phyloP scores from a whole-genome alignment of 306 rosid genomes.

The Lablab purpureus region DNA sequence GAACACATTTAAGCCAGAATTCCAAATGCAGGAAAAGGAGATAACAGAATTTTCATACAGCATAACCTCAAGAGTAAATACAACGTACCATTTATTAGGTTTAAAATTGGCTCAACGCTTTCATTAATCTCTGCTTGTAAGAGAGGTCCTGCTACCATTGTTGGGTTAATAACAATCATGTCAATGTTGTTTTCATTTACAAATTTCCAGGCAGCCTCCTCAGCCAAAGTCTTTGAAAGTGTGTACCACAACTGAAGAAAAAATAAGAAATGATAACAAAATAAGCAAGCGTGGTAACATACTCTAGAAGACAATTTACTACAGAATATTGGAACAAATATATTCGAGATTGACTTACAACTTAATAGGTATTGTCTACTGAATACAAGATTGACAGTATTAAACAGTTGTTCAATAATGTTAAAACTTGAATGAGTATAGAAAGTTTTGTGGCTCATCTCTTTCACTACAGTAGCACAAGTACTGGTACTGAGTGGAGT shows the following conservation, averaged over 20 bases:
- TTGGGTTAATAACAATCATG: not conserved
- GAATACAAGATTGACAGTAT: not conserved
- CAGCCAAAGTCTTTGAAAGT: not conserved
- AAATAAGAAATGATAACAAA: not conserved
- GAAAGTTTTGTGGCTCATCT: not conserved
- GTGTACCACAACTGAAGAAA: not conserved
- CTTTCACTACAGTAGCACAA: not conserved
- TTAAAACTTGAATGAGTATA: slow-evolving; percentile 26
- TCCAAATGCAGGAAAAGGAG: not conserved
- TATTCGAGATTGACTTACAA: too few relatives aligned
- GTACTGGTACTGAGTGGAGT: not conserved
- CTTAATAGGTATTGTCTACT: not conserved
- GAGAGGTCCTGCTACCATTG: not conserved
- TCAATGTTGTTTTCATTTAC: not conserved
- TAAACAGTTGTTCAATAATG: slow-evolving; percentile 20
- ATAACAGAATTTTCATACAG: not conserved
- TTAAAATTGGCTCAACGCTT: not conserved
- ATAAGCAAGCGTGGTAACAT: not conserved
- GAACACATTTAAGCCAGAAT: not conserved
- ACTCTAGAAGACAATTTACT: not conserved
- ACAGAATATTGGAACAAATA: not conserved
- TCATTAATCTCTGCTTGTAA: not conserved
- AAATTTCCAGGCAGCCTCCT: not conserved
- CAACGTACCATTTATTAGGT: not conserved
- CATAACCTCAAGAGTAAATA: not conserved